These are phyloP conservation scores for Chrysosphaeria jannelii DNA, from an alignment of 2,329 filamentous ascomycete species.

Conservation along the genomic window DNA sequence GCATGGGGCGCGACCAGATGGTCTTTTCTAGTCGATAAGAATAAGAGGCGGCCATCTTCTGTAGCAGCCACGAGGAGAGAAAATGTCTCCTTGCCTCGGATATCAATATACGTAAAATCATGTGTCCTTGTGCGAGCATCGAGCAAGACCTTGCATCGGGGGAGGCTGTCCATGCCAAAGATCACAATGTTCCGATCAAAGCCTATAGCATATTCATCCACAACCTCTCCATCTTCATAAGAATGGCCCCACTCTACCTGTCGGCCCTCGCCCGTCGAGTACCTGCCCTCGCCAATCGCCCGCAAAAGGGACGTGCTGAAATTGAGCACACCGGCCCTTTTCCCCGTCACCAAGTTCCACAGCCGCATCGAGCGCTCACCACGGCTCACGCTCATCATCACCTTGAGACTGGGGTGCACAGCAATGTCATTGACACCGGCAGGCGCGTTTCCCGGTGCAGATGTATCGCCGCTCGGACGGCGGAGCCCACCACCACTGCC, in stretches of 20 bases:
- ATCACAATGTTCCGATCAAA: slow-evolving; percentile 68
- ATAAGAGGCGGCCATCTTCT: slow-evolving; percentile 64
- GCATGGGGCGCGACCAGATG: slow-evolving; percentile 11
- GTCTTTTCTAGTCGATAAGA: slow-evolving; percentile 38
- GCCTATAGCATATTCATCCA: slow-evolving; percentile 61
- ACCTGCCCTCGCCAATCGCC: slow-evolving; percentile 39
- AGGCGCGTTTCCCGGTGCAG: slow-evolving; percentile 48
- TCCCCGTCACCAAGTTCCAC: slow-evolving; percentile 91
- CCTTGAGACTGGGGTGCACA: slow-evolving; percentile 82
- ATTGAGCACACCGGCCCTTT: slow-evolving; percentile 76
- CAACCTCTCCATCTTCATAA: slow-evolving; percentile 22
- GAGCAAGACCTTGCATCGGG: slow-evolving; percentile 42
- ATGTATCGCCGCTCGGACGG: slow-evolving; percentile 70
- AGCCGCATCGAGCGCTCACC: slow-evolving; percentile 76
- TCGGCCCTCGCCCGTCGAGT: slow-evolving; percentile 54
- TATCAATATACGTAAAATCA: slow-evolving; percentile 39
- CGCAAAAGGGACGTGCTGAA: slow-evolving; percentile 46
- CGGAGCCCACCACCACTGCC: slow-evolving; percentile 8
- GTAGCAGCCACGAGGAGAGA: slow-evolving; percentile 46
- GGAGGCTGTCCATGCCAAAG: slow-evolving; percentile 67
- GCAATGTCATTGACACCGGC: slow-evolving; percentile 87
- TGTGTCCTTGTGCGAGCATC: slow-evolving; percentile 51
- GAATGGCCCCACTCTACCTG: slow-evolving; percentile 36
- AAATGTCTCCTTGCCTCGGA: slow-evolving; percentile 13
- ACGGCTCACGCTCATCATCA: slow-evolving; percentile 79